phyloP scores from a whole-genome alignment of 1,139 yeast genomes.

The Lodderomyces elongisporus region DNA sequence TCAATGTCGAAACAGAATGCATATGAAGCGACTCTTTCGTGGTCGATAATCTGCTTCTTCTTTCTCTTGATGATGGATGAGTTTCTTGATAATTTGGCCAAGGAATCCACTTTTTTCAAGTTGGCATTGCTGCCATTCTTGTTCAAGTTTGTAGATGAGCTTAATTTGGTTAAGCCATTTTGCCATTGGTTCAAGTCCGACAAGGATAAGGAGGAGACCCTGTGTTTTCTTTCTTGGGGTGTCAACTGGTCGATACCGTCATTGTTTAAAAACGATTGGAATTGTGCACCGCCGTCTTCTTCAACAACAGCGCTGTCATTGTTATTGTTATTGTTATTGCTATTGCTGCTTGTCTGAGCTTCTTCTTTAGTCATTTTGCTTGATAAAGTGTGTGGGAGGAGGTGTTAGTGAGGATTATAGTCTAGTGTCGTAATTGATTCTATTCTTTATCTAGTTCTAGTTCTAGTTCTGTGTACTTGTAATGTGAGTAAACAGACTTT shows the following conservation, averaged over 20 bases:
- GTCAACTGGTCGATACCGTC: conserved; percentile 66
- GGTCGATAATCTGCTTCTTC: conserved; percentile 54
- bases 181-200: conserved; percentile 63
- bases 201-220: conserved; percentile 66
- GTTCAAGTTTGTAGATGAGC: conserved; percentile 35
- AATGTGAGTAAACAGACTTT: no score
- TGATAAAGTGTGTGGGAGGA: no score
- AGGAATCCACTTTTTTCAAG: conserved; percentile 46
- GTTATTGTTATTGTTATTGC: no score
- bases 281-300: conserved; percentile 16
- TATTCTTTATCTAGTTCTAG: no score
- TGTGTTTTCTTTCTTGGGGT: conserved; percentile 56
- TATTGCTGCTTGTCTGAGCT: no score
- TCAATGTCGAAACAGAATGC: conserved; percentile 88
- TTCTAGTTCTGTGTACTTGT: no score
- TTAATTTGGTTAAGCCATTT: conserved; percentile 47
- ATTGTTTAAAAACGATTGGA: conserved; percentile 58
- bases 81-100: conserved; percentile 47
- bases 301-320: conserved; percentile 8
- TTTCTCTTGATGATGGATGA: conserved; percentile 48
- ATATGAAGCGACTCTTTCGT: conserved; percentile 69
- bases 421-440: no score
- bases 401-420: no score
- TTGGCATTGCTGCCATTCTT: conserved; percentile 23
- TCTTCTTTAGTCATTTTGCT: no score